Base-by-base conservation (phyloP, 75 land plant genomes). In the Cunninghamia lanceolata region DNA sequence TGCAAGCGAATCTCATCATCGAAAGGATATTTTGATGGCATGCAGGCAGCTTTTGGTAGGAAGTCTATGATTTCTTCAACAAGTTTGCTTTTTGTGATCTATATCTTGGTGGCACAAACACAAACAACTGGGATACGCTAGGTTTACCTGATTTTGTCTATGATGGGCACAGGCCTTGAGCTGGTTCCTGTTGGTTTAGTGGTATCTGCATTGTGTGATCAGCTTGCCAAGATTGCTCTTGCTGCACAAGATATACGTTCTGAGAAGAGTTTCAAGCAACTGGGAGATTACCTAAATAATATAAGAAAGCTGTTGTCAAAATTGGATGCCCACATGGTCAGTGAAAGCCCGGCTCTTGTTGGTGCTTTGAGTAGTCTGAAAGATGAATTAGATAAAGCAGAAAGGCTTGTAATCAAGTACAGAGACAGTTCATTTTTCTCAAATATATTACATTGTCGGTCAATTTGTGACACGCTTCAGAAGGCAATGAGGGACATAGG, bases 401-500 rank as follows among this genome's bases (percentile, higher is more conserved):
- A 71, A 34, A 30, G 15, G 36, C 75, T 71, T 34, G 36, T 71
- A 34, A 8, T 0, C 36, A 71, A 3, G 75, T 71, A 71, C 16
- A 71, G 16, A 32, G 75, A 71, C 15, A 71, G 75, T 71, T 71
- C 75, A 10, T 34, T 71, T 71, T 30, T 71, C 75, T 71, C 75
- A 71, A 71, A 71, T 71, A 71, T 71, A 71, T 71, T 71, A 13
- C 75, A 71, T 71, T 71, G 75, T 34, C 75, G 75, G 36, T 32
- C 75, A 71, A 71, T 71, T 10, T 71, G 75, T 34, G 75, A 71
- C 15, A 21, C 75, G 11, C 75, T 71, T 71, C 75, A 71, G 75
- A 71, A 71, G 75, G 34, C 75, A 71, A 71, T 71, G 75, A 71
- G 75, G 75, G 36, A 71, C 36, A 71, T 32, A 30, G 75, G 75